Evolutionary conservation across 2,329 filamentous ascomycete species (phyloP), one percentile per base, ranked within the genome.

Genomic region (Lasiodiplodia gonubiensis): DNA sequence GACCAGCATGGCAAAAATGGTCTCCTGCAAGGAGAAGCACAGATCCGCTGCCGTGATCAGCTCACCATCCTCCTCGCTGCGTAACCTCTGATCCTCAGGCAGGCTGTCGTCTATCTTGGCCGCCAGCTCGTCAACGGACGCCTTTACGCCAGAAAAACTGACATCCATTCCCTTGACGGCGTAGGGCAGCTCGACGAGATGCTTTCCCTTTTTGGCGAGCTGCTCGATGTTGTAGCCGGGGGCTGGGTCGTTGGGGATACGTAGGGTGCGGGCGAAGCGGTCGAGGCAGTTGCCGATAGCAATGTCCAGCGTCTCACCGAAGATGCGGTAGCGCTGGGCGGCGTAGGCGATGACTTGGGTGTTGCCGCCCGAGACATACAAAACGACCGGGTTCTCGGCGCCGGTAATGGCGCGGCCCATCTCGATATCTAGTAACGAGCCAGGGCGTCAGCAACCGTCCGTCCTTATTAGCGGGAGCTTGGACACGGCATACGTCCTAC

Each of bases 111-210:
- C 74, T 2, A 93, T 88, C 78, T 87, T 89, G 66, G 85, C 87
- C 1, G 94, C 94, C 54, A 97, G 83, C 42, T 90, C 85, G 76
- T 99, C 95, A 14, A 94, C 90, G 4, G 88, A 87, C 0, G 92
- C 92, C 33, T 99, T 83, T 70, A 99, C 97, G 2, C 95, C 95
- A 2, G 92, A 94, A 80, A 99, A 98, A 27, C 92, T 95, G 74
- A 93, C 97, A 79, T 99, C 95, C 95, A 99, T 99, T 63, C 95
- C 95, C 80, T 99, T 99, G 70, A 99, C 95, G 2, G 94, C 89
- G 76, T 99, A 99, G 2, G 95, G 95, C 33, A 99, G 83, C 72
- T 98, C 94, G 21, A 98, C 84, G 48, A 99, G 82, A 25, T 88
- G 81, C 53, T 85, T 87, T 0, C 88, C 88, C 65, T 89, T 89